A percentile compares a stretch with the other conserved stretches of the same genome.
Conservation (phyloP, 2,329 filamentous ascomycete genomes). For the Phyllosticta ampelicida region DNA sequence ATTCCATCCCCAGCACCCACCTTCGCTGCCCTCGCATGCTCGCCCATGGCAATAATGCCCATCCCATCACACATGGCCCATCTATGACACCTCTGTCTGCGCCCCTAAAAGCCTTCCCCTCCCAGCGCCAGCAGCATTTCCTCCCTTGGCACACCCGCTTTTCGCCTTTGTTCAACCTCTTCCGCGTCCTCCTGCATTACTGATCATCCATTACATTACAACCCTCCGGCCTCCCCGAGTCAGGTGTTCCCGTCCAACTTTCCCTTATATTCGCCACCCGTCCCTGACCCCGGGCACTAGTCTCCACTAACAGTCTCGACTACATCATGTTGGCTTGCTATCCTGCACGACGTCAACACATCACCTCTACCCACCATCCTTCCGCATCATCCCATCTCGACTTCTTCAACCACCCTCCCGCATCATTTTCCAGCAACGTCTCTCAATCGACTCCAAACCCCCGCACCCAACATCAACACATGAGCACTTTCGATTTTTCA, state of each 20-base stretch:
- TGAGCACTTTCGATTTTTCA: constrained; percentile 19
- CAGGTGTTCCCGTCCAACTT: constrained; percentile 5
- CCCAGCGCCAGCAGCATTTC: too few species aligned
- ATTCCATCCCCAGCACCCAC: constrained; percentile 1
- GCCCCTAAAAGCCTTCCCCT: constrained; percentile 5
- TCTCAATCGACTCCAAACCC: neutral
- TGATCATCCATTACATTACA: constrained; percentile 5
- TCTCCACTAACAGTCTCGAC: constrained; percentile 5
- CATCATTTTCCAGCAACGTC: constrained; percentile 6
- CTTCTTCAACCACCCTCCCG: constrained; percentile 7
- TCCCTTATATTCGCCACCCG: constrained; percentile 11
- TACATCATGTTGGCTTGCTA: constrained; percentile 11
- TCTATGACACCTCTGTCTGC: neutral
- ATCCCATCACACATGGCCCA: too few species aligned
- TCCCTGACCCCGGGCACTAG: constrained; percentile 9
- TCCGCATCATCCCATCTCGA: constrained; percentile 3
- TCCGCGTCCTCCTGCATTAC: constrained; percentile 7
- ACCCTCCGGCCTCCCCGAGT: constrained; percentile 9
- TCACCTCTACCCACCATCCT: neutral
- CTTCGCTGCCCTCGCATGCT: constrained; percentile 3
- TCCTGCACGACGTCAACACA: constrained; percentile 9
- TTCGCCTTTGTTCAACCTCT: neutral
- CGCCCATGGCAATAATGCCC: too few species aligned
- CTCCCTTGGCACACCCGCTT: neutral
- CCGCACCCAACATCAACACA: constrained; percentile 5